A percentile compares a stretch with the other conserved stretches of the same genome.
Conservation (phyloP, 352 stramenopile genomes). For the Globisporangium solare region DNA sequence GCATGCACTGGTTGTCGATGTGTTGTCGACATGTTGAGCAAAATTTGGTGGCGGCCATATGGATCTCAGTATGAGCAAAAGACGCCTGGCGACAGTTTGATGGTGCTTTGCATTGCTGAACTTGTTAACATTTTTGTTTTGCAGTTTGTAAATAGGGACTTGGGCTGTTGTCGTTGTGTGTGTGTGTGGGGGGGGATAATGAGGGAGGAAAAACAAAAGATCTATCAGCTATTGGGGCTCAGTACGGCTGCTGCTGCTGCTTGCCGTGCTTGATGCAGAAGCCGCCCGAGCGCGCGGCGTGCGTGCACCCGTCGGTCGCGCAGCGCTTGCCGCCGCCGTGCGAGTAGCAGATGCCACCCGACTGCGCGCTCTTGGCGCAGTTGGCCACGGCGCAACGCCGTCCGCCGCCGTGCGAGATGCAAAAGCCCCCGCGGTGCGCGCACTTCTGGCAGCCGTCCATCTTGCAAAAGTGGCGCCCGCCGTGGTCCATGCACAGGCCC, state of each 20-base stretch:
- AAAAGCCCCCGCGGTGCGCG: constrained; percentile 75
- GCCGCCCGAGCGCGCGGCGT: constrained; percentile 71
- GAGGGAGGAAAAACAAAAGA: background rate
- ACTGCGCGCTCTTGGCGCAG: constrained; percentile 79
- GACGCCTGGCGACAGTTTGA: too few species aligned
- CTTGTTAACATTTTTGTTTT: too few species aligned
- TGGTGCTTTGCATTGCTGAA: too few species aligned
- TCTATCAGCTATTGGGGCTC: constrained; percentile 1
- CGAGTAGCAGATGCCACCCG: constrained; percentile 79
- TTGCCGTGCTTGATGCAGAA: constrained; percentile 86
- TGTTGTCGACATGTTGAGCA: too few species aligned
- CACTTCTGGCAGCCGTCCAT: constrained; percentile 81
- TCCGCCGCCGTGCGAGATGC: constrained; percentile 75
- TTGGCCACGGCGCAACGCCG: constrained; percentile 67
- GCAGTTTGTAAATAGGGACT: constrained; percentile 1
- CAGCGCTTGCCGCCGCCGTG: constrained; percentile 83
- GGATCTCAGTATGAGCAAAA: too few species aligned
- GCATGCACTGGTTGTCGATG: too few species aligned
- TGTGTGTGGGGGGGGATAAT: background rate
- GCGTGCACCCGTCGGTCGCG: constrained; percentile 62
- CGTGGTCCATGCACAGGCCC: constrained; percentile 86
- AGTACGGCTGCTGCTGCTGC: constrained; percentile 18
- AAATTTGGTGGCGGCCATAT: too few species aligned
- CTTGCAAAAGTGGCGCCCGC: constrained; percentile 83
- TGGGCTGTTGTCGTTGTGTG: background rate